These are phyloP conservation scores for Entomortierella lignicola DNA, from an alignment of 192 early-diverging fungal species.

Conservation along the genomic window DNA sequence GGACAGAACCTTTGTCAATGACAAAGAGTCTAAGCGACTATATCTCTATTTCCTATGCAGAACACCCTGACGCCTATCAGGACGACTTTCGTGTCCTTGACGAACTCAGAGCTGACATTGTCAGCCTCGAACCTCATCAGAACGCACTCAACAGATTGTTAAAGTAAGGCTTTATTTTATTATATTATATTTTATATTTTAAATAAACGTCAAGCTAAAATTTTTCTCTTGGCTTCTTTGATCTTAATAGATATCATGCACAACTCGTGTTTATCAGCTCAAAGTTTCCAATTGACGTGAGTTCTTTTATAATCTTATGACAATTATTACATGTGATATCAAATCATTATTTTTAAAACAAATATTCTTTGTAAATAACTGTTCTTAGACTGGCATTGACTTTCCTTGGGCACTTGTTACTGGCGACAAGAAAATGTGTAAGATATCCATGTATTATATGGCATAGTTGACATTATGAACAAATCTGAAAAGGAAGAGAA, in stretches of 20 bases:
- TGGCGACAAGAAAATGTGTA: constrained; percentile 68
- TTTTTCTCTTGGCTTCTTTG: no score
- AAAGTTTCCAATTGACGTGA: constrained; percentile 91
- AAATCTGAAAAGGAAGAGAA: no score
- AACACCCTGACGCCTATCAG: constrained; percentile 86
- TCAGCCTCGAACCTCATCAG: constrained; percentile 70
- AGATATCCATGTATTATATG: not conserved
- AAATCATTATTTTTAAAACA: not conserved
- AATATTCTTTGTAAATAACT: no score
- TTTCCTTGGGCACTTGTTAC: constrained; percentile 80
- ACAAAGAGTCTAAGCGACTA: constrained; percentile 71
- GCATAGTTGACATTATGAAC: no score
- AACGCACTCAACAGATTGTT: constrained; percentile 74
- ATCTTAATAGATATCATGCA: constrained; percentile 76
- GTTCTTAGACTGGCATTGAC: constrained; percentile 68
- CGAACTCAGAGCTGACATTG: constrained; percentile 76
- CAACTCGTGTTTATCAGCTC: constrained; percentile 85
- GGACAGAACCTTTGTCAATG: constrained; percentile 68
- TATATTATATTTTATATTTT: not conserved
- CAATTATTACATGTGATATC: constrained; percentile 2
- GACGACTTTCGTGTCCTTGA: constrained; percentile 90
- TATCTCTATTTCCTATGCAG: constrained; percentile 83
- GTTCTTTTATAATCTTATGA: not conserved
- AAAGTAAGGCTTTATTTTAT: constrained; percentile 50
- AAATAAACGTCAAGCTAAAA: not conserved